Base-by-base conservation (phyloP, 768 basidiomycete genomes). In the Boletus rubroflammeus region DNA sequence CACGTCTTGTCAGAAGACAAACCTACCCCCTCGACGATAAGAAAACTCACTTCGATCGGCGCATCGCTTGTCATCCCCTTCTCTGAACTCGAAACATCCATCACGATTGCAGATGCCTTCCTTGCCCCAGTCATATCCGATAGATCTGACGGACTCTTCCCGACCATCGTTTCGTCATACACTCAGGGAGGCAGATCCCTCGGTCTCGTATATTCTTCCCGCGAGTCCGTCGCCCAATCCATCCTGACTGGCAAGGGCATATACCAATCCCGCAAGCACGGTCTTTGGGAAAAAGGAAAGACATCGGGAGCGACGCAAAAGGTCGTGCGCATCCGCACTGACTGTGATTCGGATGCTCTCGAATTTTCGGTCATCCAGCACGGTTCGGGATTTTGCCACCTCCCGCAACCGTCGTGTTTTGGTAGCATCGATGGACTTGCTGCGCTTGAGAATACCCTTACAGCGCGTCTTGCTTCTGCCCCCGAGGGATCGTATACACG, bases 211-310 rank as follows among this genome's bases (percentile, higher is more conserved):
- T 99, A 99, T 75, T 98, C 97, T 11, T 98, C 96, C 21, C 63
- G 70, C 48, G 85, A 88, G 61, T 96, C 94, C 5, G 78, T 98
- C 62, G 81, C 79, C 46, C 91, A 95, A 69, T 88, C 90, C 61
- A 93, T 99, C 68, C 56, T 84, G 35, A 86, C 93, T 2, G 93
- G 93, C 26, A 87, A 86, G 66, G 97, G 97, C 15, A 87, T 96
- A 13, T 99, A 99, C 68, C 94, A 98, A 67, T 98, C 95, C 19
- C 84, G 97, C 56, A 93, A 91, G 67, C 92, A 96, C 64, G 95
- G 95, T 15, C 75, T 98, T 31, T 99, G 97, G 97, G 78, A 89
- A 47, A 99, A 99, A 68, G 97, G 97, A 15, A 95, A 93, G 73
- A 95, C 94, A 0, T 95, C 93, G 15, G 96, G 96, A 14, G 88